Base-by-base conservation (phyloP, 768 basidiomycete species). In the Exsudoporus frostii region DNA sequence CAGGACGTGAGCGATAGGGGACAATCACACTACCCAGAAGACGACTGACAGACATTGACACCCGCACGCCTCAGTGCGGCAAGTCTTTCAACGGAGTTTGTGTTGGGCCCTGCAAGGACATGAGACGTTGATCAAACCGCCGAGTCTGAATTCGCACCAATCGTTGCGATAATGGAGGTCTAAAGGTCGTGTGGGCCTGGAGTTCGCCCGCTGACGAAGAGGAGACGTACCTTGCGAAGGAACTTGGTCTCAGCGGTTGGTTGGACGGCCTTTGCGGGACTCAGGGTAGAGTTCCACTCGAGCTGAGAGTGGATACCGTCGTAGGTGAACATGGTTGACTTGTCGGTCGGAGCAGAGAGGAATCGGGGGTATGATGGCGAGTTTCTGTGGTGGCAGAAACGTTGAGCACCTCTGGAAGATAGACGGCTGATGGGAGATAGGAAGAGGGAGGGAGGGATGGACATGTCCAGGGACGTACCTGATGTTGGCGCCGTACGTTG, bases 111-210 rank as follows among this genome's bases (percentile, higher is more conserved):
- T 94, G 60, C 43, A 63, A 48, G 41, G 43, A 32, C 29, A 38
- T 65, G 54, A 60, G 48, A 43, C 4, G 22, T 27, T 19, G 37
- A 30, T 30, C 48, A 27, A 40, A 27, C 30, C 5, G 41, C 14
- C 38, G n/a, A 13, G 44, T 15, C 27, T 13, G 54, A 51, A 54
- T 51, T 55, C 79, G 55, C 61, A 90, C 96, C 97, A 67, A 99
- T 99, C 61, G 97, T 99, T 54, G 95, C 96, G 71, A 99, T 98
- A 75, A 99, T 98, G 55, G 90, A 80, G 14, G 94, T 97, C 97
- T 99, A 62, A 19, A 41, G 36, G 57, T 13, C 49, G 42, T n/a
- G 40, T 60, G 32, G 62, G 45, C 48, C 36, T 41, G 8, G 44
- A 37, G 27, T 25, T 43, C 15, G 38, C 14, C 11, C 6, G 30